Evolutionary conservation across 148 eudicot genomes (phyloP), one percentile per base, ranked within the genome.

Genomic region (Heliamphora exappendiculata): DNA sequence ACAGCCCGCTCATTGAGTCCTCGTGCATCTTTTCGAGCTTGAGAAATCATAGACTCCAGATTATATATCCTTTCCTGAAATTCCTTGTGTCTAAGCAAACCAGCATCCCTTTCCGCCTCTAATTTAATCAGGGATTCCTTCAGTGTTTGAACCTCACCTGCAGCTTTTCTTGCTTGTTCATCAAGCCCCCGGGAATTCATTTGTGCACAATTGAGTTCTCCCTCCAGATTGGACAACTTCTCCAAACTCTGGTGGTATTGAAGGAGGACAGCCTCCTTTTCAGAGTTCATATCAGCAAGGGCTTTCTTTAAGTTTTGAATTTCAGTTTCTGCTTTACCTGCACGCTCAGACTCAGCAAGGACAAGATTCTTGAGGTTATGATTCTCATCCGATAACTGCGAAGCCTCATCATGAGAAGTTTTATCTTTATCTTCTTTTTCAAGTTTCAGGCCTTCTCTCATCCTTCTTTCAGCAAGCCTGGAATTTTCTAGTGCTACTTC

Each of bases 101-200:
- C 80, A 59, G 76, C 68, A 79, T 92, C 93, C 78, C 86, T 87
- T 78, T 95, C 94, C 67, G 78, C 86, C 83, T 92, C 90, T 66
- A 89, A 69, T 36, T 76, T 82, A 44, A 49, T 31, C 22, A 92
- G 91, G 20, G 85, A 77, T 78, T 88, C 92, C 76, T 88, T 93
- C 80, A 95, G 72, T 22, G 78, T 76, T 81, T 83, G 82, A 63
- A 87, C 83, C 81, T 95, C 98, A 57, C 47, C 70, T 73, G 81
- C 80, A 28, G 94, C 92, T 81, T 83, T 79, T 60, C 83, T 65
- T 19, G 89, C 87, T 80, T 78, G 77, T 73, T 85, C 83, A 49
- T 79, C 78, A 45, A 95, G 81, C 63, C 70, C 82, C 79, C 44
- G 75, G 6, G 96, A 88, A 76, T 84, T 83, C 59, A 63, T 78